phyloP scores from a whole-genome alignment of 1,139 yeast genomes.

The Maudiozyma humilis region DNA sequence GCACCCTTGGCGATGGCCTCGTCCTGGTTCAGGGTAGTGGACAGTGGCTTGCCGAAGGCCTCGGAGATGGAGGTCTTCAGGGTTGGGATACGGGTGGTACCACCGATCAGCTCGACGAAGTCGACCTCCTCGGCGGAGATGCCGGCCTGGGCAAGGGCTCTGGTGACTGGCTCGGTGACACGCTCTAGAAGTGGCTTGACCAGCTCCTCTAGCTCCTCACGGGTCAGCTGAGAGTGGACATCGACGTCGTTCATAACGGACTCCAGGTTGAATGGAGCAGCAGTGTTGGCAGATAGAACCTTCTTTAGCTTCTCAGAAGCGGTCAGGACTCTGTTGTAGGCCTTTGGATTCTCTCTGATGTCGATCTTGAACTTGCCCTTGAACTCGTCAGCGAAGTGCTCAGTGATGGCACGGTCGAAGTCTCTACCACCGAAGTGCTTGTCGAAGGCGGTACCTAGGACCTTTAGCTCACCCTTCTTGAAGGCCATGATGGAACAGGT shows the following conservation, averaged over 20 bases:
- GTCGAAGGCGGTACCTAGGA: constrained; percentile 86
- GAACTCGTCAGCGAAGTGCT: constrained; percentile 91
- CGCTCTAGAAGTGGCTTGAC: constrained; percentile 74
- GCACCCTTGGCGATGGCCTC: constrained; percentile 99
- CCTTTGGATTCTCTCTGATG: constrained; percentile 84
- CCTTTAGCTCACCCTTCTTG: constrained; percentile 93
- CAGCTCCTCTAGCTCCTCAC: constrained; percentile 89
- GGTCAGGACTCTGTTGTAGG: constrained; percentile 82
- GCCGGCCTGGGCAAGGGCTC: constrained; percentile 76
- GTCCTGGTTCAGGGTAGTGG: constrained; percentile 96
- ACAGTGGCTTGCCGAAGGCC: constrained; percentile 77
- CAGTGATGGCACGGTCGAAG: constrained; percentile 86
- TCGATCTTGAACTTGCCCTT: constrained; percentile 88
- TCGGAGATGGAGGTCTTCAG: constrained; percentile 74
- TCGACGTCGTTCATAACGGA: constrained; percentile 96
- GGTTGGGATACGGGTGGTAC: constrained; percentile 95
- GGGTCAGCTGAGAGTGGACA: constrained; percentile 79
- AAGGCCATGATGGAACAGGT: constrained; percentile 86
- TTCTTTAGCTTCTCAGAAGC: constrained; percentile 93
- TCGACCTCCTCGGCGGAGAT: constrained; percentile 67
- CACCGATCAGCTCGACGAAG: constrained; percentile 93
- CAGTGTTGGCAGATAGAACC: constrained; percentile 89
- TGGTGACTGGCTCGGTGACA: constrained; percentile 67
- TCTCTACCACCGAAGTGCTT: constrained; percentile 98
- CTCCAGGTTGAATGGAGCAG: constrained; percentile 93